A percentile compares a stretch with the other conserved stretches of the same genome.
These are phyloP conservation scores for Chenopodium quinoa DNA, from an alignment of 148 eudicot genomes.

Conservation along the genomic window DNA sequence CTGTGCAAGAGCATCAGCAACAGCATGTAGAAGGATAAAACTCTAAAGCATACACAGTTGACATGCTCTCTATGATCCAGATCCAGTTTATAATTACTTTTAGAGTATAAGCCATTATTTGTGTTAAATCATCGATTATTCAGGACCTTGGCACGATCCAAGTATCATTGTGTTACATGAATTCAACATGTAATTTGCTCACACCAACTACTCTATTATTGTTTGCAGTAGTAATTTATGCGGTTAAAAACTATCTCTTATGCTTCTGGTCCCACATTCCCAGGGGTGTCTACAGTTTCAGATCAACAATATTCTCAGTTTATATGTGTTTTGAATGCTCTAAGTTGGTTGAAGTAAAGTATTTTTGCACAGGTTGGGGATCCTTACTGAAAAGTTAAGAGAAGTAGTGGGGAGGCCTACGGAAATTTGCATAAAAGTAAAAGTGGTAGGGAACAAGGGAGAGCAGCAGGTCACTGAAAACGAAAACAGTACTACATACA, in stretches of 20 bases:
- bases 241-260: not conserved
- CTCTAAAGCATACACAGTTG: not conserved
- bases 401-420: not conserved
- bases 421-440: not conserved
- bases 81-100: not conserved
- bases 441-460: not conserved
- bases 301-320: not conserved
- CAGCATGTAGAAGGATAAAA: too few species aligned
- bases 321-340: too few species aligned
- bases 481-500: not conserved
- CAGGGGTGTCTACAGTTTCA: slow-evolving; percentile 3
- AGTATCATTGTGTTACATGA: slow-evolving; percentile 3
- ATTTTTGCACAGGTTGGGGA: not conserved
- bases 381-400: not conserved
- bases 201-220: slow-evolving; percentile 1
- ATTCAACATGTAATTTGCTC: not conserved
- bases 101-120: not conserved
- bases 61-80: not conserved
- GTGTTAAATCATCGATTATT: not conserved
- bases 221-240: not conserved
- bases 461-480: not conserved
- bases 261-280: not conserved
- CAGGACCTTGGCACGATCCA: not conserved
- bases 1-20: not conserved
- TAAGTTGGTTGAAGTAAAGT: too few species aligned